Conservation (phyloP, 805 yeast genomes). For the Hermanozyma aechmeae region DNA sequence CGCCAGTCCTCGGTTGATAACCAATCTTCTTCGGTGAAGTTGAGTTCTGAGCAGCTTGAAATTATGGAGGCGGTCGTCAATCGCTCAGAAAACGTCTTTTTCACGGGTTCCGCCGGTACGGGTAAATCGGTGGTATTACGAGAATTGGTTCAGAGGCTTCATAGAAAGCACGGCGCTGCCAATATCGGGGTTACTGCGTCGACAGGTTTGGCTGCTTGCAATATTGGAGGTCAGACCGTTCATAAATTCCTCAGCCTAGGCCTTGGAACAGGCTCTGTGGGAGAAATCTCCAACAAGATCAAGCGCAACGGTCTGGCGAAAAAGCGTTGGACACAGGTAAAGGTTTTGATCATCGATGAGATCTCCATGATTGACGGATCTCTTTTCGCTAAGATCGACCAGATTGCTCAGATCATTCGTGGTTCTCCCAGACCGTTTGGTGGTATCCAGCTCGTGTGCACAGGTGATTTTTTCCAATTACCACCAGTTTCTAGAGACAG, state of each 20-base stretch:
- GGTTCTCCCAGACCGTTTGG: conserved; percentile 53
- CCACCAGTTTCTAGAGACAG: conserved; percentile 53
- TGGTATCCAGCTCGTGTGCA: conserved; percentile 65
- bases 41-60: conserved; percentile 33
- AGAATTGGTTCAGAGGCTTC: conserved; percentile 47
- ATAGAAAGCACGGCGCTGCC: conserved; percentile 27
- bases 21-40: too few species aligned
- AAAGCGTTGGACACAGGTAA: conserved; percentile 45
- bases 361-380: conserved; percentile 73
- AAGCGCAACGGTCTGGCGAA: conserved; percentile 40
- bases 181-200: conserved; percentile 74
- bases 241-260: conserved; percentile 78
- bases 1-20: too few species aligned
- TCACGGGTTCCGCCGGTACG: conserved; percentile 98
- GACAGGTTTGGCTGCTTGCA: conserved; percentile 77
- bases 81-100: conserved; percentile 55
- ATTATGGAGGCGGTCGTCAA: conserved; percentile 45
- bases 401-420: conserved; percentile 45
- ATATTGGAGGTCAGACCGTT: conserved; percentile 69
- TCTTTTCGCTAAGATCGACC: conserved; percentile 54
- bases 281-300: conserved; percentile 40
- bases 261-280: conserved; percentile 47
- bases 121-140: conserved; percentile 87
- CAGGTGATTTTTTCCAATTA: conserved; percentile 77
- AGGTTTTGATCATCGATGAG: conserved; percentile 67